These are phyloP conservation scores for Diplodia scrobiculata DNA, from an alignment of 2,329 filamentous ascomycete species.

Conservation along the genomic window DNA sequence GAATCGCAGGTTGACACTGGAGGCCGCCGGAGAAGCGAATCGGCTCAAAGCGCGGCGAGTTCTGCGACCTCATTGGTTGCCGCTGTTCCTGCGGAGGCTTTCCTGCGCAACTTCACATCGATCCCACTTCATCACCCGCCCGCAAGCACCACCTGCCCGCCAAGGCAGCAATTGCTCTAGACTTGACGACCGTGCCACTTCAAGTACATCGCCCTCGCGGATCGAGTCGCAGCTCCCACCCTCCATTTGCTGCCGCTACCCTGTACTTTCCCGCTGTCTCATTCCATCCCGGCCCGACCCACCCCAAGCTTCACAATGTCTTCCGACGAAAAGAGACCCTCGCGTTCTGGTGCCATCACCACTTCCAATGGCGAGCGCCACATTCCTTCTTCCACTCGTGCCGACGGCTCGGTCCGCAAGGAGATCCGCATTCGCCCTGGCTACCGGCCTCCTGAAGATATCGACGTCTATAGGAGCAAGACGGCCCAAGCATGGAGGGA, in stretches of 20 bases:
- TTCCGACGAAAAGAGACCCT: constrained; percentile 40
- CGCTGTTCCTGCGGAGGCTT: neutral
- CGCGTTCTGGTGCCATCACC: constrained; percentile 64
- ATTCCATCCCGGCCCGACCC: constrained; percentile 3
- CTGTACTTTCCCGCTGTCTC: constrained; percentile 11
- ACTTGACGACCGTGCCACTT: neutral
- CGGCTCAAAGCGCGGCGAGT: constrained; percentile 22
- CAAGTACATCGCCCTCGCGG: neutral
- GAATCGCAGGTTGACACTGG: constrained; percentile 28
- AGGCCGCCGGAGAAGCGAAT: constrained; percentile 28
- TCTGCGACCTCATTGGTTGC: neutral
- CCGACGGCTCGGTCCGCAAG: constrained; percentile 88
- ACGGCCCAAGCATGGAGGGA: constrained; percentile 83
- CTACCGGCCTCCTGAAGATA: constrained; percentile 91
- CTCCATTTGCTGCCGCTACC: neutral
- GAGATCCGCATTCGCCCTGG: constrained; percentile 93
- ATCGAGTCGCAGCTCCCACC: neutral
- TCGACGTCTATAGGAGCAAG: constrained; percentile 93
- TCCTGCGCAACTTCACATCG: constrained; percentile 10
- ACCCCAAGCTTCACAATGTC: constrained; percentile 18
- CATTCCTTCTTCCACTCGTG: constrained; percentile 81
- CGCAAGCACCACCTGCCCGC: constrained; percentile 3
- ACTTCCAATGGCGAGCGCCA: constrained; percentile 75
- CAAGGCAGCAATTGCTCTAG: constrained; percentile 12
- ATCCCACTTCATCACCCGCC: neutral